A percentile compares a stretch with the other conserved stretches of the same genome.
These are phyloP conservation scores for Poa pratensis DNA, from an alignment of 176 grass and related monocot genomes.

Conservation along the genomic window DNA sequence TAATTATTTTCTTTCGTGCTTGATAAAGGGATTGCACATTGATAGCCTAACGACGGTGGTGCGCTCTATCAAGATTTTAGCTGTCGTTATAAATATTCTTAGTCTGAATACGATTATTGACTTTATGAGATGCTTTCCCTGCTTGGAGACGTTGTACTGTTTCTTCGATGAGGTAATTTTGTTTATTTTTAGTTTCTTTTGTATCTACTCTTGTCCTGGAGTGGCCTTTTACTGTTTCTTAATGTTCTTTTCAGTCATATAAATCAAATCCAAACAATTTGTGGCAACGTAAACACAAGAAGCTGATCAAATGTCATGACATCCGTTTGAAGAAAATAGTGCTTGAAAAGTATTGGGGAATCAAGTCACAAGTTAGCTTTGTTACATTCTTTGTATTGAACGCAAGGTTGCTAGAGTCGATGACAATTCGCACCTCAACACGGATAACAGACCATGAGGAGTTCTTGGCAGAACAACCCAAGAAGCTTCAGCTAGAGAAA, in stretches of 20 bases:
- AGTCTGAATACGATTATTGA: background rate
- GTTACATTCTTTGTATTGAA: conserved; percentile 10
- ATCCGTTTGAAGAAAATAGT: conserved; percentile 5
- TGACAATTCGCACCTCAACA: background rate
- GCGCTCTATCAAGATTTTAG: background rate
- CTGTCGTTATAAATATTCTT: background rate
- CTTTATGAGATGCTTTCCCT: background rate
- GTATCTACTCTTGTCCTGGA: background rate
- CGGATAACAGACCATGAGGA: background rate
- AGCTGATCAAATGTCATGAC: background rate
- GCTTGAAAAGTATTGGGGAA: background rate
- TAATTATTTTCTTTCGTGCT: background rate
- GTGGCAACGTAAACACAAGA: background rate
- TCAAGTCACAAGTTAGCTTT: background rate
- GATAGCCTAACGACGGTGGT: background rate
- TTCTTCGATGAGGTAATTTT: background rate
- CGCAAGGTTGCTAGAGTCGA: background rate
- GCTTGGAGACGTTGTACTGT: background rate
- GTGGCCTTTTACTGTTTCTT: background rate
- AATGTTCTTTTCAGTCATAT: conserved; percentile 1
- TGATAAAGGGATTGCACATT: background rate
- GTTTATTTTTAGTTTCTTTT: background rate
- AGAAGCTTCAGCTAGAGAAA: background rate
- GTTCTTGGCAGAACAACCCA: background rate
- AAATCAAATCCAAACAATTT: background rate